phyloP scores from a whole-genome alignment of 495 filamentous ascomycete species.

The Thermothielavioides terrestris region DNA sequence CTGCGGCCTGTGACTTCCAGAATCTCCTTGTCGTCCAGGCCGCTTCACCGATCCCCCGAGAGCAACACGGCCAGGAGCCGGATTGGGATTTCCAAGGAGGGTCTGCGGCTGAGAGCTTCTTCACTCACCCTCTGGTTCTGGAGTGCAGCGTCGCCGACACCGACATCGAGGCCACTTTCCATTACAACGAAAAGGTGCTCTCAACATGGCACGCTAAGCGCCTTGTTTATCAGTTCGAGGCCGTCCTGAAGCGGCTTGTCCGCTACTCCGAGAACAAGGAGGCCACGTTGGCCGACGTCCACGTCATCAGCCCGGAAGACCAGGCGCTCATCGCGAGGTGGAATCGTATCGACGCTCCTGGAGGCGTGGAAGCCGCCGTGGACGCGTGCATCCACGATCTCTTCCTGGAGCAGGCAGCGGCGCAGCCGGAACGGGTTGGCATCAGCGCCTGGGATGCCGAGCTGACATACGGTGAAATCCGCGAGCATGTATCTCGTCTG shows the following conservation, averaged over 20 bases:
- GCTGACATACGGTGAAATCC: constrained; percentile 48
- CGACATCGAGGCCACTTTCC: constrained; percentile 11
- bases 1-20: constrained; percentile 30
- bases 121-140: constrained; percentile 21
- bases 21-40: constrained; percentile 35
- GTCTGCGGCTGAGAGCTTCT: constrained; percentile 18
- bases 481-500: constrained; percentile 19
- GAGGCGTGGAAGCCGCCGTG: constrained; percentile 16
- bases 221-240: constrained; percentile 20
- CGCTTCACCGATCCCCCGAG: neutral
- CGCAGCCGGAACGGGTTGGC: constrained; percentile 21
- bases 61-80: neutral
- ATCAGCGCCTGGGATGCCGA: constrained; percentile 51
- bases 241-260: constrained; percentile 12
- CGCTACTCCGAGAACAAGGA: neutral
- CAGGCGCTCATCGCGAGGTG: constrained; percentile 13
- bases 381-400: constrained; percentile 29
- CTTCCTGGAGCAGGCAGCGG: constrained; percentile 33
- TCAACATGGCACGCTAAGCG: constrained; percentile 16
- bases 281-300: constrained; percentile 10
- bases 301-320: constrained; percentile 14
- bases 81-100: constrained; percentile 11
- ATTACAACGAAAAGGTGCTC: constrained; percentile 18
- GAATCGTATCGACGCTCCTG: constrained; percentile 1
- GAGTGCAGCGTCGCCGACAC: constrained; percentile 13